Percentiles rank a stretch among this genome's conserved stretches.
These are phyloP conservation scores for Plasmodium coatneyi DNA, from an alignment of 169 alveolate genomes.

Conservation along the genomic window DNA sequence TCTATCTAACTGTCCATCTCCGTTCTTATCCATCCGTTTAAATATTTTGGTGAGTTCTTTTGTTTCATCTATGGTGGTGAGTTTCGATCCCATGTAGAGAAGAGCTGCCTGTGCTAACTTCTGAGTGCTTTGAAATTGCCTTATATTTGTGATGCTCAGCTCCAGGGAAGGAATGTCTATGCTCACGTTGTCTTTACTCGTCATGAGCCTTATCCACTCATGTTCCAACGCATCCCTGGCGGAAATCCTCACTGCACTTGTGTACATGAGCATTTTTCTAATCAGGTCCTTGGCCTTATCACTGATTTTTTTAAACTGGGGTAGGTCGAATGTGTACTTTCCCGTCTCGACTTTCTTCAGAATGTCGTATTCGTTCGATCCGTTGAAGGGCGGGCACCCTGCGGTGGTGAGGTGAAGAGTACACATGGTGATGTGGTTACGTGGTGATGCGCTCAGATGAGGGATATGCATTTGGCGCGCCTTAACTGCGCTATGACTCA, in stretches of 20 bases:
- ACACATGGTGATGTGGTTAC: background rate
- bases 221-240: conserved; percentile 89
- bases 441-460: too few species aligned
- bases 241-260: conserved; percentile 89
- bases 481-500: too few species aligned
- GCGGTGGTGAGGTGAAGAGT: too few species aligned
- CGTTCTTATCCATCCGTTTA: conserved; percentile 92
- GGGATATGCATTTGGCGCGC: too few species aligned
- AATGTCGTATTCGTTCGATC: conserved; percentile 90
- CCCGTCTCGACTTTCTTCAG: conserved; percentile 91
- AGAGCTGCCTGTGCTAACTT: conserved; percentile 93
- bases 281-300: conserved; percentile 91
- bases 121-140: conserved; percentile 89
- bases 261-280: conserved; percentile 87
- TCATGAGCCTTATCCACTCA: conserved; percentile 90
- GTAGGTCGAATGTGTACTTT: conserved; percentile 83
- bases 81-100: conserved; percentile 92
- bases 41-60: conserved; percentile 91
- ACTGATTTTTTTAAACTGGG: conserved; percentile 89
- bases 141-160: conserved; percentile 84
- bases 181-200: conserved; percentile 79
- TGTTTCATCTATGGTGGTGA: conserved; percentile 92
- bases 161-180: conserved; percentile 85
- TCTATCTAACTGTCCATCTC: conserved; percentile 90
- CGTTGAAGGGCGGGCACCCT: conserved; percentile 94